Percentiles rank a stretch among this genome's conserved stretches.
phyloP scores from a whole-genome alignment of 495 filamentous ascomycete species.

The Xylaria grammica region DNA sequence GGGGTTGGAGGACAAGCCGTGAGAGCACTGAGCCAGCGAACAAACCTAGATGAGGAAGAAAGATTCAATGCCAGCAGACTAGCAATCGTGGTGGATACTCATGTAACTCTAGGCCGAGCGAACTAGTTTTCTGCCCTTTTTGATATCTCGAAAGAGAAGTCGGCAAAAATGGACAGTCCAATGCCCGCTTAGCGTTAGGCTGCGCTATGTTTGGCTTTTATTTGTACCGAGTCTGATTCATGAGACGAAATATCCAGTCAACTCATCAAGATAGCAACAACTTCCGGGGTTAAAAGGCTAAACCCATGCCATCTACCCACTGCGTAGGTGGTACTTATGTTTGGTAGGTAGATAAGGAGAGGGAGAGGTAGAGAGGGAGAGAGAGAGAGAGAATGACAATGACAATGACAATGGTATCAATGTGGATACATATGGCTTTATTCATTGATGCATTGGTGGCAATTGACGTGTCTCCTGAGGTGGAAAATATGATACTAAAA shows the following conservation, averaged over 20 bases:
- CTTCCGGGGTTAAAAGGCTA: too few species aligned
- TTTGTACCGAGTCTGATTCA: background rate
- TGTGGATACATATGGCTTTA: slow-evolving; percentile 1
- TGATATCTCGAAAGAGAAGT: slow-evolving; percentile 9
- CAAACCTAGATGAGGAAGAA: slow-evolving; percentile 15
- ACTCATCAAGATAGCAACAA: too few species aligned
- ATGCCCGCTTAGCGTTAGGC: slow-evolving; percentile 14
- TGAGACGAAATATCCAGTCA: too few species aligned
- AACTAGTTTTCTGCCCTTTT: slow-evolving; percentile 17
- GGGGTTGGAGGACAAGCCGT: background rate
- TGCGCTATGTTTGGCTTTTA: background rate
- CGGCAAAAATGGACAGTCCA: slow-evolving; percentile 11
- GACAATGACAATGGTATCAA: background rate
- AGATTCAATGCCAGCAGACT: slow-evolving; percentile 23
- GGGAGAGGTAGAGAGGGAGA: background rate
- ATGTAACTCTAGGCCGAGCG: slow-evolving; percentile 23
- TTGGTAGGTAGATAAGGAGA: too few species aligned
- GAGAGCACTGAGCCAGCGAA: slow-evolving; percentile 7
- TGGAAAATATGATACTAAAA: too few species aligned
- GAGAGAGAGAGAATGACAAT: too few species aligned
- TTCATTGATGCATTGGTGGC: slow-evolving; percentile 4
- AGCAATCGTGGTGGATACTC: slow-evolving; percentile 23
- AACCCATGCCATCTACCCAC: too few species aligned
- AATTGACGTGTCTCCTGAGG: slow-evolving; percentile 17
- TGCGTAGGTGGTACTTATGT: too few species aligned